Base-by-base conservation (phyloP, 2,329 filamentous ascomycete species). In the Stachybotrys echinatus region DNA sequence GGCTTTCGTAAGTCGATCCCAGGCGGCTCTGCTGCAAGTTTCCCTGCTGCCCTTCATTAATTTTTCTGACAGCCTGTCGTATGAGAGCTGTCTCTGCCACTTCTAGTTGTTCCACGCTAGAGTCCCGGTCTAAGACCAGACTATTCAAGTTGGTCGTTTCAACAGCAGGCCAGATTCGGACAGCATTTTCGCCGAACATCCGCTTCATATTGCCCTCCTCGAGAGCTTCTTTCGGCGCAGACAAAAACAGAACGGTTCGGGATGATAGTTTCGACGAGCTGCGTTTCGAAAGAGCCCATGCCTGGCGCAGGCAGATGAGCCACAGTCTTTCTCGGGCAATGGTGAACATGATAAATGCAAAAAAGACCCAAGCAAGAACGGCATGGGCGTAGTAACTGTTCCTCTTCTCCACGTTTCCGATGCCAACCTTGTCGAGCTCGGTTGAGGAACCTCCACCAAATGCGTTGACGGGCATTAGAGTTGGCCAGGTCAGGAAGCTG, bases 281-380 rank as follows among this genome's bases (percentile, higher is more conserved):
- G 23, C 18, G n/a, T 17, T 37, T n/a, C 3, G 23, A 37, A 8
- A 34, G 44, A 34, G 23, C 19, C 44, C 44, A 46, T 31, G 44
- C 44, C 18, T 46, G 44, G n/a, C 44, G 44, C 12, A 46, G 14
- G 44, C 44, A 19, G 10, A 46, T 46, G 23, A 46, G 44, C 44
- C 44, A 46, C 12, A 46, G 23, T 7, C 44, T 31, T 14, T 46
- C 44, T 19, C 44, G 23, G 6, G 23, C 17, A 6, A 46, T 37
- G 14, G 23, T 37, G 6, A 46, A 46, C 44, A 46, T 46, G 23
- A 46, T 23, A 37, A 46, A 46, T 31, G n/a, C 21, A 6, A 37
- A 46, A 27, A 46, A 37, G 19, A 46, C 19, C 44, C 44, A 46
- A 4, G 44, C 44, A 17, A 37, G 5, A 3, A 37, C 23, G 8